These are phyloP conservation scores for Gyromitra esculenta DNA, from an alignment of 2,329 filamentous ascomycete genomes.

Conservation along the genomic window DNA sequence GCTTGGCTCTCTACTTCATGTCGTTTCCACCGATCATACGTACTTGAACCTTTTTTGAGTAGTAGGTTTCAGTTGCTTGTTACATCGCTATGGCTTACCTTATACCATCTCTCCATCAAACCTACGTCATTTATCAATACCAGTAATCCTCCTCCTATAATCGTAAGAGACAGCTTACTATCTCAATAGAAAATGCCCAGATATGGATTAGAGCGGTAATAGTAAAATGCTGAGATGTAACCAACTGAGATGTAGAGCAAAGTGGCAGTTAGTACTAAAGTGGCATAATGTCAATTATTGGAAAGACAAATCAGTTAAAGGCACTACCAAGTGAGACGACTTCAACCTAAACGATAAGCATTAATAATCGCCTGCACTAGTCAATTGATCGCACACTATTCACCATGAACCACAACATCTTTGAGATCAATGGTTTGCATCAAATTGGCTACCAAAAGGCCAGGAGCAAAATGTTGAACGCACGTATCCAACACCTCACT, in stretches of 20 bases:
- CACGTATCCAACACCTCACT: slow-evolving; percentile 13
- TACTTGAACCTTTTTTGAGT: no score
- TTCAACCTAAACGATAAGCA: background rate
- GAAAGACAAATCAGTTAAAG: background rate
- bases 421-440: background rate
- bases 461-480: background rate
- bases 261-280: background rate
- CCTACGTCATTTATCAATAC: no score
- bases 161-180: no score
- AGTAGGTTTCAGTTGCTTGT: no score
- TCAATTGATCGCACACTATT: background rate
- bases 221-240: no score
- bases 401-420: background rate
- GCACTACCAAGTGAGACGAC: background rate
- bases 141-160: no score
- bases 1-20: no score
- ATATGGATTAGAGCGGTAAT: no score
- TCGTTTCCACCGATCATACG: no score
- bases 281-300: background rate
- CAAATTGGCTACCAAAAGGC: background rate
- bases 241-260: background rate
- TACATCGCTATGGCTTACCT: no score
- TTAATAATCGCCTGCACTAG: background rate
- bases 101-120: no score
- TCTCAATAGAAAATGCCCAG: no score